Conservation (phyloP, 78 protist genomes). For the slime mould (Dictyostelium discoideum) region DNA sequence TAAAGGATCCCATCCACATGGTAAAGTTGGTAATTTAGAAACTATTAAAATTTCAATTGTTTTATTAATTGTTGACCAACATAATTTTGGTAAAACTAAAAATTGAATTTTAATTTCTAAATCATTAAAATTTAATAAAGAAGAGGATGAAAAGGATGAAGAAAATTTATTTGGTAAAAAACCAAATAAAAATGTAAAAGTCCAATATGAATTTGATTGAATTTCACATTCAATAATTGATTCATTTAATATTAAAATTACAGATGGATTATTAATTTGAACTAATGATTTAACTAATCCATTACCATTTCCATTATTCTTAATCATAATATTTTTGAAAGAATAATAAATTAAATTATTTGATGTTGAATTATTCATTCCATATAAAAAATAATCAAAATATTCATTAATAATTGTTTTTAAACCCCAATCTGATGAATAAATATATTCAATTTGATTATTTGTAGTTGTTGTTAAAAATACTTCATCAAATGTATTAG, state of each 20-base stretch:
- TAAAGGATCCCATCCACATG: constrained; percentile 3
- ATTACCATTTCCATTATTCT: neutral
- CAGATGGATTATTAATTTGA: neutral
- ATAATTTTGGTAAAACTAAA: neutral
- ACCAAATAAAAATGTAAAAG: constrained; percentile 4
- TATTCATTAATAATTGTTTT: neutral
- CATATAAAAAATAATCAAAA: neutral
- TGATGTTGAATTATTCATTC: too few species aligned
- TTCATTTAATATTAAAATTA: neutral
- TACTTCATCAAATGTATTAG: neutral
- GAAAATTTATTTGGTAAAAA: neutral
- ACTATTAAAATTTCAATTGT: neutral
- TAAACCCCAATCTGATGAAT: neutral
- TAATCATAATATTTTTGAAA: neutral
- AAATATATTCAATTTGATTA: neutral
- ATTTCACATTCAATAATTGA: neutral
- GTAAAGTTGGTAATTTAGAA: neutral
- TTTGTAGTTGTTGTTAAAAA: neutral
- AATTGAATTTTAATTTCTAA: neutral
- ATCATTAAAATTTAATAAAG: neutral
- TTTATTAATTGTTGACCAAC: constrained; percentile 5
- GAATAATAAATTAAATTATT: neutral
- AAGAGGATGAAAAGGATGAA: neutral
- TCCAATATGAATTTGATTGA: neutral
- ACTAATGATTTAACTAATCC: neutral